Conservation (phyloP, 2,329 filamentous ascomycete genomes). For the Metarhizium sp. region DNA sequence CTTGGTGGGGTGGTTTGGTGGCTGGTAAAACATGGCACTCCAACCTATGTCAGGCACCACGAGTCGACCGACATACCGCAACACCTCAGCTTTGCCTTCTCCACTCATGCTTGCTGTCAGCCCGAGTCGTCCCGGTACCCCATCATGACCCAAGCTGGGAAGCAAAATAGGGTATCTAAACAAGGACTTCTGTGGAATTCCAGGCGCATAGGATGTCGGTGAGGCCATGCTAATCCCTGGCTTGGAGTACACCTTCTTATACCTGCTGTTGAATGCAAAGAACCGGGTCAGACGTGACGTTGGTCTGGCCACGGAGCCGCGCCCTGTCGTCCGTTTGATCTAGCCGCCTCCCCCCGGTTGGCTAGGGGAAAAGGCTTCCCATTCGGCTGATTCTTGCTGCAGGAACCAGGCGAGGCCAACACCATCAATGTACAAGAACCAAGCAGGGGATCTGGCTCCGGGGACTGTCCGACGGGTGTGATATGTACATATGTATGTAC, state of each 20-base stretch:
- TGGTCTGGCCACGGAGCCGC: neutral
- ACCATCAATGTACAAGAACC: neutral
- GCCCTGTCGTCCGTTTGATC: neutral
- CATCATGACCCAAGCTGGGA: neutral
- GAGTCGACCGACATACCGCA: neutral
- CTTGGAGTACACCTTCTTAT: neutral
- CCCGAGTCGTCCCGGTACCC: neutral
- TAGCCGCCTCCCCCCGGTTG: conserved; percentile 4
- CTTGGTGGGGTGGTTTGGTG: neutral
- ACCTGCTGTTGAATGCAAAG: neutral
- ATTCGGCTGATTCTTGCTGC: conserved; percentile 1
- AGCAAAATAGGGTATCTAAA: neutral
- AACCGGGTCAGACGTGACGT: neutral
- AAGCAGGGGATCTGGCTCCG: conserved; percentile 1
- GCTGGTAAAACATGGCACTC: neutral
- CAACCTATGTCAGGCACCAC: neutral
- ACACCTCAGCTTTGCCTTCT: neutral
- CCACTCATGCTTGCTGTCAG: neutral
- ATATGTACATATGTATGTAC: neutral
- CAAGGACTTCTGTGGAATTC: neutral
- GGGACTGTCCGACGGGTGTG: conserved; percentile 1
- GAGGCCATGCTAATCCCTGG: neutral
- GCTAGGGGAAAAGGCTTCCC: neutral
- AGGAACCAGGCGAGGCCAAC: neutral
- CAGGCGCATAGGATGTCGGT: neutral